Evolutionary conservation across 495 filamentous ascomycete genomes (phyloP), one percentile per base, ranked within the genome.

Genomic region (Tuber microsphaerosporum): DNA sequence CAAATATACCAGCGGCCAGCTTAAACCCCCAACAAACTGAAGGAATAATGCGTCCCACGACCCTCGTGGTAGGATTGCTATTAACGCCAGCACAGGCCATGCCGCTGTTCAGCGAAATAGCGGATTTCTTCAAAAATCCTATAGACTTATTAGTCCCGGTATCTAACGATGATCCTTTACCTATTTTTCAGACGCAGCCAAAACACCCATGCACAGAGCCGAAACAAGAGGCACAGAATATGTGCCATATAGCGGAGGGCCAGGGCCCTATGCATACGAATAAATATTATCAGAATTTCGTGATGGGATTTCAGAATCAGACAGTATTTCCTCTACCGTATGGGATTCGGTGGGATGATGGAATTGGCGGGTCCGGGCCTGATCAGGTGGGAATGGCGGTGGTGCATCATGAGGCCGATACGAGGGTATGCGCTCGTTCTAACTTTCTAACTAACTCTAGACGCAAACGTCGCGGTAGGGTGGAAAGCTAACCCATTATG

Each of bases 271-370:
- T 73, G 8, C 74, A 76, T 31, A 76, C 74, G 19, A 76, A 76
- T 20, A 72, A 72, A 80, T 97, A 97, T 84, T 95, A 96, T 80
- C 89, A 89, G 73, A 95, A 94, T 68, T 90, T 96, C 78, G 94
- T 94, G 81, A 85, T 97, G 4, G 92, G 90, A 8, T 87, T 84
- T 69, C 94, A 96, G 84, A 88, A 85, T 8, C 87, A 88, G 61
- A 86, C 90, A 2, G 88, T 89, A 0, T 97, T 91, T 86, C 91
- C 92, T 2, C 91, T 95, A 83, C 94, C 94, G 14, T 97, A 97
- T 82, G 90, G 91, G 0, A 78, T 97, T 4, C 82, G 87, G 41
- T 97, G 93, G 94, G 42, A 72, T 19, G 71, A 72, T 37, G 71
- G 71, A 14, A 72, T 31, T 48, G 43, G 43, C 9, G 71, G 41